A percentile compares a stretch with the other conserved stretches of the same genome.
Conservation (phyloP, 164 flowering plant species). For the Vitis rupestris region DNA sequence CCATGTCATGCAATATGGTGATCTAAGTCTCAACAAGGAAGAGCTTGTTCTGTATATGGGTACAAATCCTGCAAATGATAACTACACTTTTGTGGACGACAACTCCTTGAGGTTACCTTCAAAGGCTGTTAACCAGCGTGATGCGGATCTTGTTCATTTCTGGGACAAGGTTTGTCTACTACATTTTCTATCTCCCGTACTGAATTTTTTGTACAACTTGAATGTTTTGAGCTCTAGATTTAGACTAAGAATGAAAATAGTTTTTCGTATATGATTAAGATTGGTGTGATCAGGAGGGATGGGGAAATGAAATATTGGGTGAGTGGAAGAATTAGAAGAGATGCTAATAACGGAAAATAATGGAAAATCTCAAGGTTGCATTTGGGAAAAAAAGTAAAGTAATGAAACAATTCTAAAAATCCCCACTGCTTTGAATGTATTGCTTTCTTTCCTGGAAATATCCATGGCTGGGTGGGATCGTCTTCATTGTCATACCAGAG, state of each 20-base stretch:
- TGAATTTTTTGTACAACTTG: neutral
- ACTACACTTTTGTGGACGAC: constrained; percentile 43
- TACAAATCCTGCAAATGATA: constrained; percentile 77
- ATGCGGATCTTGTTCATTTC: constrained; percentile 83
- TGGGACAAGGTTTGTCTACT: constrained; percentile 64
- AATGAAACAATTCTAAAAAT: too few relatives aligned
- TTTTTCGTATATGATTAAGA: neutral
- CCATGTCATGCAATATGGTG: constrained; percentile 92
- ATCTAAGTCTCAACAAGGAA: constrained; percentile 45
- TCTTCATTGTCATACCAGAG: too few relatives aligned
- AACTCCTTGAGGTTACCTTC: constrained; percentile 48
- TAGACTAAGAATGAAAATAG: neutral
- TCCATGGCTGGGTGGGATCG: neutral
- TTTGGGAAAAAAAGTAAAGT: too few relatives aligned
- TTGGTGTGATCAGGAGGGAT: neutral
- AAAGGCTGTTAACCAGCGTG: constrained; percentile 69
- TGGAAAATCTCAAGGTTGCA: neutral
- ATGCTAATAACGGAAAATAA: neutral
- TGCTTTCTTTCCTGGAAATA: neutral
- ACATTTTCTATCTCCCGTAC: neutral
- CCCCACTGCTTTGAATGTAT: neutral
- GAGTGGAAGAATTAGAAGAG: too few relatives aligned
- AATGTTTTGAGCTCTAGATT: neutral
- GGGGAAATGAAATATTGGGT: too few relatives aligned
- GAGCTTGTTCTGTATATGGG: constrained; percentile 62